Conservation (phyloP, 1,139 yeast species). For the Taphrina wiesneri region DNA sequence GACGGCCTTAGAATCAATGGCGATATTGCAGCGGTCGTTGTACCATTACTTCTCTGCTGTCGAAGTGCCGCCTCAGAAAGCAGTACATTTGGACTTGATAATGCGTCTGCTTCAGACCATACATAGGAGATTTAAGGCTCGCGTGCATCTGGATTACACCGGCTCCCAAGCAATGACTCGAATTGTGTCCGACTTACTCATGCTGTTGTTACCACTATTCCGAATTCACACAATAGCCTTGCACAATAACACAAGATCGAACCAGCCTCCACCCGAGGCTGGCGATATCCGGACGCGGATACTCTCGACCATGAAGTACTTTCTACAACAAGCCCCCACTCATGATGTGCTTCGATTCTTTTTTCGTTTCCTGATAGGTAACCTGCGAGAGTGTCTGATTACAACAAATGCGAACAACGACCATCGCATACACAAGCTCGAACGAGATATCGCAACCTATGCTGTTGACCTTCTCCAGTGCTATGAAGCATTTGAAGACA, state of each 20-base stretch:
- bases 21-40: background rate
- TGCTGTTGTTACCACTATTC: background rate
- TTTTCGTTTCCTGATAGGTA: background rate
- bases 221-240: background rate
- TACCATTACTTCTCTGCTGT: background rate
- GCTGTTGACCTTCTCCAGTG: background rate
- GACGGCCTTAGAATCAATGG: background rate
- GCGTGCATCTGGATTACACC: background rate
- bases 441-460: background rate
- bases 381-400: background rate
- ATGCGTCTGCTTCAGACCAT: background rate
- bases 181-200: background rate
- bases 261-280: background rate
- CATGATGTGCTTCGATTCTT: background rate
- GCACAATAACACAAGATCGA: background rate
- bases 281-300: background rate
- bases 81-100: background rate
- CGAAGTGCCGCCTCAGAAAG: background rate
- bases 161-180: background rate
- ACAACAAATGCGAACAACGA: background rate
- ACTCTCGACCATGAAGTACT: background rate
- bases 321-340: background rate
- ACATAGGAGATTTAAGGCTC: background rate
- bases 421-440: background rate
- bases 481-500: background rate